Evolutionary conservation across 1,284 basidiomycete species (phyloP).

Genomic region (Cryptococcus maquisensis): DNA sequence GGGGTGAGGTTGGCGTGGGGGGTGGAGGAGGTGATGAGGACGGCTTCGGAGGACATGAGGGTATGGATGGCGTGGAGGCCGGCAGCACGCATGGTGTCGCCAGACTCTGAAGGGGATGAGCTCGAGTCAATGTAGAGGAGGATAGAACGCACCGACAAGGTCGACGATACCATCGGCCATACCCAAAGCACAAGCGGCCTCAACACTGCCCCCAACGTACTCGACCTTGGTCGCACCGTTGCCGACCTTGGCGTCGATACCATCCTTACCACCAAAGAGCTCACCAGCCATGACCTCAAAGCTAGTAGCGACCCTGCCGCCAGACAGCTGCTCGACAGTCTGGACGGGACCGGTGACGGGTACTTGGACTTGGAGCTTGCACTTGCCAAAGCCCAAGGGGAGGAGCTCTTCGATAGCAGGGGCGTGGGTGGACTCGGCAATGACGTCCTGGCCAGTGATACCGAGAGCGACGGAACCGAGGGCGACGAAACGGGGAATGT

Average conservation of each 20-base stretch:
- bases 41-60: constrained; percentile 82
- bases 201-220: constrained; percentile 95
- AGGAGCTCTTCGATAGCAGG: constrained; percentile 73
- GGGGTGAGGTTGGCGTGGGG: constrained; percentile 63
- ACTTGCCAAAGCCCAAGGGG: constrained; percentile 89
- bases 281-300: constrained; percentile 81
- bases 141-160: constrained; percentile 68
- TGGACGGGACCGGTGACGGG: constrained; percentile 72
- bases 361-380: constrained; percentile 89
- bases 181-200: constrained; percentile 94
- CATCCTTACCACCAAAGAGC: constrained; percentile 59
- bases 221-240: constrained; percentile 70
- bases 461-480: constrained; percentile 76
- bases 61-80: constrained; percentile 91
- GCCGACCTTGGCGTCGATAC: constrained; percentile 61
- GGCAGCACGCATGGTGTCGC: constrained; percentile 98
- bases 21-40: constrained; percentile 77
- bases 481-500: constrained; percentile 98
- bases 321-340: constrained; percentile 72
- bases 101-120: constrained; percentile 67
- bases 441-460: constrained; percentile 85
- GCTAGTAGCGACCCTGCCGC: constrained; percentile 88
- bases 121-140: background rate
- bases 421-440: constrained; percentile 81
- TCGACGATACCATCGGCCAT: constrained; percentile 97